Evolutionary conservation across 257 asterid species (phyloP).

Genomic region (Salvia splendens): DNA sequence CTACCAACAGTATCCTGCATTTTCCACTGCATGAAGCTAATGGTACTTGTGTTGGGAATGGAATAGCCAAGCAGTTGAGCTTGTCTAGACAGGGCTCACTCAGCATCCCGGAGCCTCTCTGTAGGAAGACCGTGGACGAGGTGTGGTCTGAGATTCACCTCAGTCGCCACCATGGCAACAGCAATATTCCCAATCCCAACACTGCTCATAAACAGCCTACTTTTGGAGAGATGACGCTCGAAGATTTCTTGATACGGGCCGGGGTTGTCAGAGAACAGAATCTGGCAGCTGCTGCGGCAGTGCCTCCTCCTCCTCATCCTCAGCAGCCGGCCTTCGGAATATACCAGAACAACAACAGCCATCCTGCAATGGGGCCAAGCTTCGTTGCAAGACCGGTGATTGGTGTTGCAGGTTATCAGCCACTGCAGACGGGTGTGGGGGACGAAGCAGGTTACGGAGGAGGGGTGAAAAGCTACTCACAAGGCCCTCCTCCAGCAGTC

Average conservation of each 20-base stretch:
- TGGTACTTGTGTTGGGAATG: constrained; percentile 17
- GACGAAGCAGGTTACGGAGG: too few relatives aligned
- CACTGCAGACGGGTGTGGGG: too few relatives aligned
- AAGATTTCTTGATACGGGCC: constrained; percentile 65
- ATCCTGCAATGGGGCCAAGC: too few relatives aligned
- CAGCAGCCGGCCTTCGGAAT: constrained; percentile 48
- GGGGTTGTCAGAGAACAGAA: constrained; percentile 68
- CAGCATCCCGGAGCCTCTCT: constrained; percentile 56
- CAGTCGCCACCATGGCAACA: constrained; percentile 27
- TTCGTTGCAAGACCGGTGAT: too few relatives aligned
- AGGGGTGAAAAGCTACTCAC: too few relatives aligned
- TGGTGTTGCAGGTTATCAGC: too few relatives aligned
- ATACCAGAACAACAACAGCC: not conserved
- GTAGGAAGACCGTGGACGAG: constrained; percentile 72
- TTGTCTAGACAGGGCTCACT: constrained; percentile 69
- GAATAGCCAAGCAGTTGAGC: constrained; percentile 45
- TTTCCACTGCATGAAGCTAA: constrained; percentile 32
- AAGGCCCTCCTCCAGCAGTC: too few relatives aligned
- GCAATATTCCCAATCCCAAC: constrained; percentile 27
- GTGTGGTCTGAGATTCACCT: constrained; percentile 76
- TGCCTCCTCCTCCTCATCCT: too few relatives aligned
- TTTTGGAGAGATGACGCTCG: constrained; percentile 69
- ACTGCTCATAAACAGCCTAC: constrained; percentile 53
- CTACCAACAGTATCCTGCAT: constrained; percentile 7
- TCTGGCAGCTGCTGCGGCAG: not conserved